Percentiles rank a stretch among this genome's conserved stretches.
Conservation (phyloP, 2,329 filamentous ascomycete species). For the Fusarium burgessii region DNA sequence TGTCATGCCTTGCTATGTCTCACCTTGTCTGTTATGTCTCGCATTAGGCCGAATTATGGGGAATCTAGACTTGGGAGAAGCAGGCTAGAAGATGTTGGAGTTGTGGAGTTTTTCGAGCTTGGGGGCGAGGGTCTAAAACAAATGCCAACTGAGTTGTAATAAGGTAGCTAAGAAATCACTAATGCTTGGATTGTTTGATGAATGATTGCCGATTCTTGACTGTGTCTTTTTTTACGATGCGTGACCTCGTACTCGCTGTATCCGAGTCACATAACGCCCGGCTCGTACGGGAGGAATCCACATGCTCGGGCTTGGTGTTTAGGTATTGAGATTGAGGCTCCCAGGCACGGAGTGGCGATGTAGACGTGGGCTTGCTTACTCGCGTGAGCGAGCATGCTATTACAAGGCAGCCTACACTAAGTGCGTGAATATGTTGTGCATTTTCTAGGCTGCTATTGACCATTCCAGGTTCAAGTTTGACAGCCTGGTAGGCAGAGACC, state of each 20-base stretch:
- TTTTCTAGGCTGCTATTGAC: conserved; percentile 15
- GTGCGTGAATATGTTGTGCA: background rate
- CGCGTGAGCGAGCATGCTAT: background rate
- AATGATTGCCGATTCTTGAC: conserved; percentile 1
- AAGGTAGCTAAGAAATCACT: conserved; percentile 5
- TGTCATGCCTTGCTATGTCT: conserved; percentile 39
- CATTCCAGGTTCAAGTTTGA: conserved; percentile 17
- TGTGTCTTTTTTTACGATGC: background rate
- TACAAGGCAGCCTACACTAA: conserved; percentile 18
- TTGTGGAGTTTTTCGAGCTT: conserved; percentile 21
- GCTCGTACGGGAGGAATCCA: conserved; percentile 31
- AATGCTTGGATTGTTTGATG: background rate
- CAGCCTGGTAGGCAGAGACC: conserved; percentile 2
- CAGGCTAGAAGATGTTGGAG: conserved; percentile 23
- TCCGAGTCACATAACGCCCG: conserved; percentile 26
- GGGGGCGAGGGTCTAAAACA: conserved; percentile 10
- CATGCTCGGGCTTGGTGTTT: conserved; percentile 12
- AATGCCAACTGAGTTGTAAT: conserved; percentile 11
- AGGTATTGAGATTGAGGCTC: conserved; percentile 15
- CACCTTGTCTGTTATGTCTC: conserved; percentile 25
- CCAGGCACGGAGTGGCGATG: conserved; percentile 29
- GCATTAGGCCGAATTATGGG: conserved; percentile 5
- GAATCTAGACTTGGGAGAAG: conserved; percentile 18
- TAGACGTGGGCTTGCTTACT: conserved; percentile 7
- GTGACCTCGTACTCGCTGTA: conserved; percentile 16